phyloP scores from a whole-genome alignment of 1,284 basidiomycete genomes.

The Caloboletus inedulis region DNA sequence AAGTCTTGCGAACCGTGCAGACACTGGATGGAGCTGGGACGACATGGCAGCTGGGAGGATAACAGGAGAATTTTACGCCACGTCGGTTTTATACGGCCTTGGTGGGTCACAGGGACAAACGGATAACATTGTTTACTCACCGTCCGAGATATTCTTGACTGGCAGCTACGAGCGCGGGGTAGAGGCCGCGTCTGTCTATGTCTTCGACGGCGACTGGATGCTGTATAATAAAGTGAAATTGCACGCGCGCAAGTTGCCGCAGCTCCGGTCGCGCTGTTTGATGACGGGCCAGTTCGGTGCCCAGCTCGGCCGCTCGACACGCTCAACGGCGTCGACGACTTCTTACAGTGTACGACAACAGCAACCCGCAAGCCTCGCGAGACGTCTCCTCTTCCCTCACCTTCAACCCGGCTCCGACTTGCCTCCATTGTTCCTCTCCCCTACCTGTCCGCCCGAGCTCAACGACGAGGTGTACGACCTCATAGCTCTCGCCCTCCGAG shows the following conservation, averaged over 20 bases:
- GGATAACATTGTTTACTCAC: background rate
- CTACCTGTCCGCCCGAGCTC: slow-evolving; percentile 49
- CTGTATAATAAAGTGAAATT: background rate
- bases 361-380: slow-evolving; percentile 30
- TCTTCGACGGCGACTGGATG: too few relatives aligned
- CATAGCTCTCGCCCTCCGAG: slow-evolving; percentile 71
- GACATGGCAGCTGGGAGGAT: slow-evolving; percentile 19
- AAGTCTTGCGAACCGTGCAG: slow-evolving; percentile 11
- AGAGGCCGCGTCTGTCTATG: background rate
- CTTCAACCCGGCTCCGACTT: slow-evolving; percentile 44
- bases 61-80: background rate
- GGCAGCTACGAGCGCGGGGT: background rate
- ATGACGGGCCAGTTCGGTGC: slow-evolving; percentile 9
- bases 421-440: slow-evolving; percentile 52
- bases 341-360: slow-evolving; percentile 20
- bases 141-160: slow-evolving; percentile 1
- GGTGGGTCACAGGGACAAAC: background rate
- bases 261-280: background rate
- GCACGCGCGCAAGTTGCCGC: background rate
- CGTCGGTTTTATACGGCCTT: slow-evolving; percentile 27
- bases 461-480: slow-evolving; percentile 72
- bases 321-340: slow-evolving; percentile 23
- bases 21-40: slow-evolving; percentile 8
- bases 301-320: slow-evolving; percentile 14
- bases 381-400: slow-evolving; percentile 68